These are phyloP conservation scores for Blastobotrys aristatus DNA, from an alignment of 1,139 yeast species.

Conservation along the genomic window DNA sequence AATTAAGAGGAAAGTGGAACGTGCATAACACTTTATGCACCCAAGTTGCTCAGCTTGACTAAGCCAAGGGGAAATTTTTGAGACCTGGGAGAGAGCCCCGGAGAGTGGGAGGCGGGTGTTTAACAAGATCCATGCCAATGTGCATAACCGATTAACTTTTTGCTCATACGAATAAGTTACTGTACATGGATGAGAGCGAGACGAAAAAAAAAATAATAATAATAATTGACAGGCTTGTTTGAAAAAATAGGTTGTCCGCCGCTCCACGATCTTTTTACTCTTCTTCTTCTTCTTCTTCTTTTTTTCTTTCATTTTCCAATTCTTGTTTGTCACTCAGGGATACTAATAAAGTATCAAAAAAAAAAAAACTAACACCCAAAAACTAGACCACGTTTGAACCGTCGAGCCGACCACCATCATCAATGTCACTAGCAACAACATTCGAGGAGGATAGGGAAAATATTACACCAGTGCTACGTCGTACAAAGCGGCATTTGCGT, in stretches of 20 bases:
- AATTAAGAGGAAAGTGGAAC: no score
- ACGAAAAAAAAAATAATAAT: not conserved
- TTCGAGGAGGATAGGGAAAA: not conserved
- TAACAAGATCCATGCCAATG: not conserved
- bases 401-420: not conserved
- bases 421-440: not conserved
- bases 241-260: no score
- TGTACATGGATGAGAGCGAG: not conserved
- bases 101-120: no score
- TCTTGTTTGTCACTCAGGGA: not conserved
- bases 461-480: slow-evolving; percentile 1
- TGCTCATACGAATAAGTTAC: not conserved
- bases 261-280: no score
- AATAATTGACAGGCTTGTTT: no score
- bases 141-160: not conserved
- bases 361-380: no score
- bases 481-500: not conserved
- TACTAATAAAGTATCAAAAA: no score
- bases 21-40: no score
- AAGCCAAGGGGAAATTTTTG: no score
- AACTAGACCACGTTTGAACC: not conserved
- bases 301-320: not conserved
- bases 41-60: no score
- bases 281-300: no score
- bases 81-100: no score